Percentiles rank a stretch among this genome's conserved stretches.
phyloP scores from a whole-genome alignment of 768 basidiomycete genomes.

The Podaxis sp. region DNA sequence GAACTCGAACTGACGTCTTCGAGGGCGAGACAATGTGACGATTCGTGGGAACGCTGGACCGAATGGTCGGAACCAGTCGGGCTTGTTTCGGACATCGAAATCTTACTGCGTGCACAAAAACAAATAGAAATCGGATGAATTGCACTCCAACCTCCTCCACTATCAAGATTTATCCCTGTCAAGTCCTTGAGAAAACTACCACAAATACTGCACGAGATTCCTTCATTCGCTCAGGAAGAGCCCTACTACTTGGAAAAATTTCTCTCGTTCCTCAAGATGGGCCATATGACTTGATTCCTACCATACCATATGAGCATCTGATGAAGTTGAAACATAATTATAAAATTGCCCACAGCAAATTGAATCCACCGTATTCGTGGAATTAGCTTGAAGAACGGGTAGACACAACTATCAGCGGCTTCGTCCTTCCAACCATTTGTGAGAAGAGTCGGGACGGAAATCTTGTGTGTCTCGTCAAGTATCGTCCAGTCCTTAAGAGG shows the following conservation, averaged over 20 bases:
- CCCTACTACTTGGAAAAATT: constrained; percentile 33
- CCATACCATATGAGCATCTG: not conserved
- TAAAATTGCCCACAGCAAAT: constrained; percentile 27
- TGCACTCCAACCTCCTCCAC: not conserved
- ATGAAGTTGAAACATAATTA: not conserved
- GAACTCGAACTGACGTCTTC: not conserved
- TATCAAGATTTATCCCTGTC: not conserved
- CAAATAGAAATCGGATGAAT: not conserved
- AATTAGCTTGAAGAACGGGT: constrained; percentile 38
- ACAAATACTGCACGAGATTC: not conserved
- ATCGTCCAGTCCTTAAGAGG: constrained; percentile 47
- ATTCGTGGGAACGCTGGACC: not conserved
- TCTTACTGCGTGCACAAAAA: not conserved
- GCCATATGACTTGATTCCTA: constrained; percentile 41
- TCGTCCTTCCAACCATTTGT: constrained; percentile 43
- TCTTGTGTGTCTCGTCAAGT: constrained; percentile 41
- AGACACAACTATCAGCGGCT: constrained; percentile 35
- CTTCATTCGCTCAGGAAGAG: constrained; percentile 27
- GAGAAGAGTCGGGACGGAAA: constrained; percentile 37
- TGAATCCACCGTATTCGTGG: constrained; percentile 45
- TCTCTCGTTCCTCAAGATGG: constrained; percentile 40
- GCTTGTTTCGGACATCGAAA: not conserved
- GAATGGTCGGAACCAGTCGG: not conserved
- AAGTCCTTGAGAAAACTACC: not conserved
- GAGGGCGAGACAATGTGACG: not conserved